phyloP scores from a whole-genome alignment of 2,329 filamentous ascomycete species.

The Fusarium napiforme region DNA sequence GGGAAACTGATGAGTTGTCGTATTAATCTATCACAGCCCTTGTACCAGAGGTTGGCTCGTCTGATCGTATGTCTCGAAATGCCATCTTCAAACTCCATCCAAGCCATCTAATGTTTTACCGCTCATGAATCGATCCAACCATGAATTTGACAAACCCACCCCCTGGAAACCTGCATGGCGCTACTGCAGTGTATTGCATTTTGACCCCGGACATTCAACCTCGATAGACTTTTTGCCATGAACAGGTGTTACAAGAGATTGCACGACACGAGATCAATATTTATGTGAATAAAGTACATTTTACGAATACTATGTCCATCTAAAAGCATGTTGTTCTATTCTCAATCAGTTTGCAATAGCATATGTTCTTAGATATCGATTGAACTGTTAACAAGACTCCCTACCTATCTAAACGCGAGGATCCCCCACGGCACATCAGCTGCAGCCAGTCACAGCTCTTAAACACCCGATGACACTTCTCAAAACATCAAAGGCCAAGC shows the following conservation, averaged over 20 bases:
- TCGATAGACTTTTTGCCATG: slow-evolving; percentile 15
- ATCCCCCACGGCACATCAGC: slow-evolving; percentile 25
- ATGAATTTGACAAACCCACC: slow-evolving; percentile 29
- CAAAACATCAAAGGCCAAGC: slow-evolving; percentile 17
- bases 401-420: slow-evolving; percentile 17
- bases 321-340: not conserved
- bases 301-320: not conserved
- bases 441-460: slow-evolving; percentile 30
- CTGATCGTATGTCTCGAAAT: slow-evolving; percentile 20
- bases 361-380: not conserved
- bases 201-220: slow-evolving; percentile 23
- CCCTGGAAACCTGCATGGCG: slow-evolving; percentile 36
- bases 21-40: slow-evolving; percentile 1
- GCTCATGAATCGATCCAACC: slow-evolving; percentile 5
- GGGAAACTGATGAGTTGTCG: not conserved
- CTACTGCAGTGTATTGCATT: slow-evolving; percentile 40
- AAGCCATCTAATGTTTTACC: slow-evolving; percentile 26
- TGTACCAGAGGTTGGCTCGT: not conserved
- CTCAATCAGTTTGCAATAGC: not conserved
- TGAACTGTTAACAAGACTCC: not conserved
- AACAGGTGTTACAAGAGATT: not conserved
- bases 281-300: not conserved
- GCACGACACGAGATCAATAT: not conserved
- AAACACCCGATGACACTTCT: slow-evolving; percentile 22
- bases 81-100: slow-evolving; percentile 26